phyloP scores from a whole-genome alignment of 164 flowering plant species.

The Liriodendron chinense region DNA sequence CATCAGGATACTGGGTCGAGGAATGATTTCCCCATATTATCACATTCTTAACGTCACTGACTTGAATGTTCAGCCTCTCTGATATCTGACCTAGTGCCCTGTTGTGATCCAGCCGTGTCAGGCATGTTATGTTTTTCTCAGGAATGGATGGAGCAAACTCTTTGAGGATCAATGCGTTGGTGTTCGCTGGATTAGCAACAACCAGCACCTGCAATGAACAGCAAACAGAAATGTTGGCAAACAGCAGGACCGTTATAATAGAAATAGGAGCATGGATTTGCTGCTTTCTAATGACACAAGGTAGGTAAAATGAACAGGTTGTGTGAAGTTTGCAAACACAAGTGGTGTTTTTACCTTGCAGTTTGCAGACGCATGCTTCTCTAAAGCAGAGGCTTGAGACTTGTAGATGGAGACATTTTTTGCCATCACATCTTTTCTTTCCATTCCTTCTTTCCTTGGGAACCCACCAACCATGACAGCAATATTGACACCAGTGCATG shows the following conservation, averaged over 20 bases:
- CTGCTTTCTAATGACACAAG: not conserved
- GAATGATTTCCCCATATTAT: conserved; percentile 99
- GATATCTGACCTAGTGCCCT: conserved; percentile 98
- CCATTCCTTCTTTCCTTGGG: conserved; percentile 99
- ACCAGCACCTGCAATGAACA: conserved; percentile 69
- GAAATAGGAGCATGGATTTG: not conserved
- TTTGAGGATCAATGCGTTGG: conserved; percentile 96
- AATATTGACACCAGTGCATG: conserved; percentile 88
- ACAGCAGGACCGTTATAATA: not conserved
- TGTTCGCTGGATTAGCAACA: conserved; percentile 99
- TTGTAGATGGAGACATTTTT: conserved; percentile 97
- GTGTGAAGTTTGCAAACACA: not conserved
- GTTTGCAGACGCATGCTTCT: conserved; percentile 90
- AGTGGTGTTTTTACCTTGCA: conserved; percentile 66
- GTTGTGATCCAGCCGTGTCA: conserved; percentile 96
- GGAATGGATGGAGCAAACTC: conserved; percentile 74
- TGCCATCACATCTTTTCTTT: conserved; percentile 97
- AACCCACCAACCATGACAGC: conserved; percentile 99
- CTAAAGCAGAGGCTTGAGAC: conserved; percentile 93
- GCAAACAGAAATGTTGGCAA: not conserved
- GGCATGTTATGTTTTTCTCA: conserved; percentile 76
- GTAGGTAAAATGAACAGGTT: not conserved
- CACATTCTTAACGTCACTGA: conserved; percentile 89
- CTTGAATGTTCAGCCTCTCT: conserved; percentile 87
- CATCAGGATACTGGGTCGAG: conserved; percentile 72